Percentiles rank a stretch among this genome's conserved stretches.
phyloP scores from a whole-genome alignment of 768 basidiomycete species.

The Russula griseocarnosa region DNA sequence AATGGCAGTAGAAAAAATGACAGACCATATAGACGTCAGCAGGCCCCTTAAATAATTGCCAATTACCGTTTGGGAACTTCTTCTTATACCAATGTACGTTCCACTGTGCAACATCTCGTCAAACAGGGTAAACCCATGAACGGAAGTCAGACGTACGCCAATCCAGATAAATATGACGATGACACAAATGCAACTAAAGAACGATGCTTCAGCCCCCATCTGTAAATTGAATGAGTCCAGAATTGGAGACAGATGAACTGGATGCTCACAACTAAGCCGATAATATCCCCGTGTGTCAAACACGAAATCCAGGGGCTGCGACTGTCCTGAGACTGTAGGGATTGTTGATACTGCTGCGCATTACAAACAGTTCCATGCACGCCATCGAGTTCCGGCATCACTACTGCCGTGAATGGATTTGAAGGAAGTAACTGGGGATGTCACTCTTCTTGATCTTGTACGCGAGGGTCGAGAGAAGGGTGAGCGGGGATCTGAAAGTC shows the following conservation, averaged over 20 bases:
- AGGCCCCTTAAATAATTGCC: conserved; percentile 36
- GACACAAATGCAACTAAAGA: conserved; percentile 8
- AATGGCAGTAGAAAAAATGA: background rate
- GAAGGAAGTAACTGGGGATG: background rate
- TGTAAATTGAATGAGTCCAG: conserved; percentile 21
- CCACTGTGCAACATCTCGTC: conserved; percentile 8
- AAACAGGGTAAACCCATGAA: background rate
- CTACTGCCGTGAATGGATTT: background rate
- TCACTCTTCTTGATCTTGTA: background rate
- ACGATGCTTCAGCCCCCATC: conserved; percentile 37
- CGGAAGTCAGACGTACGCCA: conserved; percentile 6
- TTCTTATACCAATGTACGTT: conserved; percentile 18
- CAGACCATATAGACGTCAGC: conserved; percentile 43
- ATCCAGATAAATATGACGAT: conserved; percentile 1
- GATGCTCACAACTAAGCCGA: conserved; percentile 38
- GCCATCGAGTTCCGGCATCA: background rate
- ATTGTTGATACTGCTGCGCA: background rate
- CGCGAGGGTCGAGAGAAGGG: background rate
- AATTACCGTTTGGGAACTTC: background rate
- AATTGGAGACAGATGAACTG: background rate
- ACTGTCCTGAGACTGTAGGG: too few relatives aligned
- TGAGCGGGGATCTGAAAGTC: background rate
- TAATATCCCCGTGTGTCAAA: conserved; percentile 37
- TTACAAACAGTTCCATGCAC: conserved; percentile 18
- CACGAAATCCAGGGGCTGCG: conserved; percentile 26